phyloP scores from a whole-genome alignment of 2,329 filamentous ascomycete genomes.

The Exserohilum rostratum region DNA sequence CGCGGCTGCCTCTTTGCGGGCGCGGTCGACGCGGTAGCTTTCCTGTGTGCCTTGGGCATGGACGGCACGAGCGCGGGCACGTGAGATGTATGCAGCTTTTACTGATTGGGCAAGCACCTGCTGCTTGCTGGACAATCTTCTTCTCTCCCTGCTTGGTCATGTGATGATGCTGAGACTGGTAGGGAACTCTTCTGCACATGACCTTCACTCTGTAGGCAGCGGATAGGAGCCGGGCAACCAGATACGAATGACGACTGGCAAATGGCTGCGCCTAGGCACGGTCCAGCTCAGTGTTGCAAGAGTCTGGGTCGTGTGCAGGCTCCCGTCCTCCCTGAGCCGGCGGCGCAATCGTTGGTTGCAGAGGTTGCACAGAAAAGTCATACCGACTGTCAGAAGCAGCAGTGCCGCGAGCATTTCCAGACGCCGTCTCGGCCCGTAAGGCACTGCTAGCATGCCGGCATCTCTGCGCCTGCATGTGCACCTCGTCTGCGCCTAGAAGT shows the following conservation, averaged over 20 bases:
- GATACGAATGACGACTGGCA: slow-evolving; percentile 12
- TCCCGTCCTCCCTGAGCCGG: slow-evolving; percentile 25
- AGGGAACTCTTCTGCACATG: neutral
- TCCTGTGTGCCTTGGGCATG: slow-evolving; percentile 8
- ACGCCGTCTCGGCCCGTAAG: slow-evolving; percentile 19
- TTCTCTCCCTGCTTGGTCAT: neutral
- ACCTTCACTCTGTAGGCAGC: neutral
- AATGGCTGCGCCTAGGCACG: neutral
- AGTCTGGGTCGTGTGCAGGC: slow-evolving; percentile 29
- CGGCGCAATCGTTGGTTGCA: slow-evolving; percentile 30
- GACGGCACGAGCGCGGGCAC: slow-evolving; percentile 26
- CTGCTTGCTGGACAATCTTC: neutral
- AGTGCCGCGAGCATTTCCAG: slow-evolving; percentile 26
- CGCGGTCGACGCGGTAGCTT: slow-evolving; percentile 17
- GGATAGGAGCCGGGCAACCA: slow-evolving; percentile 25
- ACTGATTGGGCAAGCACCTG: slow-evolving; percentile 12
- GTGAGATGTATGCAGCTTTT: slow-evolving; percentile 12
- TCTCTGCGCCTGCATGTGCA: slow-evolving; percentile 11
- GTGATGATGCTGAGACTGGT: neutral
- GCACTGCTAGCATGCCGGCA: slow-evolving; percentile 3
- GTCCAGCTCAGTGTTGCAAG: slow-evolving; percentile 24
- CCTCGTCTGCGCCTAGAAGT: slow-evolving; percentile 11
- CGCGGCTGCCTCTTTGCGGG: slow-evolving; percentile 23
- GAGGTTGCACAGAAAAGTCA: slow-evolving; percentile 34
- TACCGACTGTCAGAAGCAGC: slow-evolving; percentile 18